Evolutionary conservation across 805 yeast genomes (phyloP).

Genomic region (Candida schatavii): DNA sequence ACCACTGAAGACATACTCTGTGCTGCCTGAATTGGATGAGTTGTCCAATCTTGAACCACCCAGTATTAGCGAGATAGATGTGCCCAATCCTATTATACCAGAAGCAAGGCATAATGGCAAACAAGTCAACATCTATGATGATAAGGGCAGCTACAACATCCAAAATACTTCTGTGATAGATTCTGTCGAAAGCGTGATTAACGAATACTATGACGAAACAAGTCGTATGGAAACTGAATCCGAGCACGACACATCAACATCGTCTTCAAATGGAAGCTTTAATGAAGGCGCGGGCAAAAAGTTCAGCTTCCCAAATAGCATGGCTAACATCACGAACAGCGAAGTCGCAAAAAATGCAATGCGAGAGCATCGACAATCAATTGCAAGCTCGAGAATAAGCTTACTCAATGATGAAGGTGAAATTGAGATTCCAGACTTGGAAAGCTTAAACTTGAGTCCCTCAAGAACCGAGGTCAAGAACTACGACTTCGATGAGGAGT

Average conservation of each 20-base stretch:
- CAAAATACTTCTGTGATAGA: background rate
- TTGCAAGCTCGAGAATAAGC: constrained; percentile 7
- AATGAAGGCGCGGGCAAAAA: constrained; percentile 34
- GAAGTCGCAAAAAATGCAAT: constrained; percentile 11
- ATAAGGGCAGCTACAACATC: background rate
- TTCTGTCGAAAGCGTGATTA: constrained; percentile 4
- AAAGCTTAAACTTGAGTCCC: background rate
- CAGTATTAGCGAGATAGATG: constrained; percentile 1
- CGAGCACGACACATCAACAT: background rate
- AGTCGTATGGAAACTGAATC: background rate
- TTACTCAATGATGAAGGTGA: constrained; percentile 23
- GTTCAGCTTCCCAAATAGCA: constrained; percentile 38
- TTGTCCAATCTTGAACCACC: constrained; percentile 1
- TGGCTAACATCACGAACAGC: constrained; percentile 32
- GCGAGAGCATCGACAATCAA: constrained; percentile 6
- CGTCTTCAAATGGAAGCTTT: constrained; percentile 16
- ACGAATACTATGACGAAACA: constrained; percentile 1
- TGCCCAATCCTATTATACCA: background rate
- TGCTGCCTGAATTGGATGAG: constrained; percentile 2
- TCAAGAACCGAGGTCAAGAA: background rate
- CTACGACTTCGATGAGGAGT: constrained; percentile 1
- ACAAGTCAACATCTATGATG: no score
- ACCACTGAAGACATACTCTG: background rate
- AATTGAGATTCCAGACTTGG: constrained; percentile 41
- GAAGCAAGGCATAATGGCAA: no score